Conservation (phyloP, 2,329 filamentous ascomycete species). For the Ceratocystis destructans region DNA sequence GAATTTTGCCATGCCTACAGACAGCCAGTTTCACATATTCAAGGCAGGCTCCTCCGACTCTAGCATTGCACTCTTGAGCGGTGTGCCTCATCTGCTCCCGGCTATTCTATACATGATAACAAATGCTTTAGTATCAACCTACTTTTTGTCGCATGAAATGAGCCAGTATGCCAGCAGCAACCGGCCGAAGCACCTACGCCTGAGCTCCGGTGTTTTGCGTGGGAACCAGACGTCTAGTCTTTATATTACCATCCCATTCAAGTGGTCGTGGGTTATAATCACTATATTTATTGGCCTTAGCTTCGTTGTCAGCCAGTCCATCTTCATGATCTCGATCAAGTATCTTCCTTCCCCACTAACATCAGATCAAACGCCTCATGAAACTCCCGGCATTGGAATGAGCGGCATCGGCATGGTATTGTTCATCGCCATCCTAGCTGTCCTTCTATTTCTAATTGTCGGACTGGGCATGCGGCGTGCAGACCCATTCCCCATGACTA, state of each 20-base stretch:
- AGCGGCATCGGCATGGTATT: slow-evolving; percentile 32
- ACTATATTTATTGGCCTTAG: slow-evolving; percentile 32
- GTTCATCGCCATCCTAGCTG: slow-evolving; percentile 30
- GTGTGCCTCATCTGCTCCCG: slow-evolving; percentile 37
- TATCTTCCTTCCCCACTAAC: slow-evolving; percentile 21
- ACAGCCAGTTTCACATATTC: slow-evolving; percentile 27
- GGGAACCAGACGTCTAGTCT: slow-evolving; percentile 36
- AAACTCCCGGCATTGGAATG: slow-evolving; percentile 29
- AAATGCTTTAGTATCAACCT: slow-evolving; percentile 36
- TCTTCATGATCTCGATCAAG: slow-evolving; percentile 28
- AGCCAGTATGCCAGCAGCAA: slow-evolving; percentile 30
- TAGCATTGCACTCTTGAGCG: slow-evolving; percentile 29
- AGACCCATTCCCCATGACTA: slow-evolving; percentile 26
- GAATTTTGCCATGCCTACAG: slow-evolving; percentile 29
- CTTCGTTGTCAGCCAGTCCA: slow-evolving; percentile 35
- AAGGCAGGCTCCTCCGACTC: slow-evolving; percentile 23
- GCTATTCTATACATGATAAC: slow-evolving; percentile 34
- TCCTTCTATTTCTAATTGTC: slow-evolving; percentile 27
- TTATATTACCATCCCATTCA: slow-evolving; percentile 37
- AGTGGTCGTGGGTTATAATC: slow-evolving; percentile 33
- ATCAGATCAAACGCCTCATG: slow-evolving; percentile 11
- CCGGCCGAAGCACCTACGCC: slow-evolving; percentile 28
- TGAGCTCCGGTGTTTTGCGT: slow-evolving; percentile 32
- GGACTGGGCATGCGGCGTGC: slow-evolving; percentile 31
- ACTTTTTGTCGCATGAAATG: slow-evolving; percentile 38